Evolutionary conservation across 2,329 filamentous ascomycete species (phyloP), one percentile per base, ranked within the genome.

Genomic region (Chalaropsis ovoidea): DNA sequence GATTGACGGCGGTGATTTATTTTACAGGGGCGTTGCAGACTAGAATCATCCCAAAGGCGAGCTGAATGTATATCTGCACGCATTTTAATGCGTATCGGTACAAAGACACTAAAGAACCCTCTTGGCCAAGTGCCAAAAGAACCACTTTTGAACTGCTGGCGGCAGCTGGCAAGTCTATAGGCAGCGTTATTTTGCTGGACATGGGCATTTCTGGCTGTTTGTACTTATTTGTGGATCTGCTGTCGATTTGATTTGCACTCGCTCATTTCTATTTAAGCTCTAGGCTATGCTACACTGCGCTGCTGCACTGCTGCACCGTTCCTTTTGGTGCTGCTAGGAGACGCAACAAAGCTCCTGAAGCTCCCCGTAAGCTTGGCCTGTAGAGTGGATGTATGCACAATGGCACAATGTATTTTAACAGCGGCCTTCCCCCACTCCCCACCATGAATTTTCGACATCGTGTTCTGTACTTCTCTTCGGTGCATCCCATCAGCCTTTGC

Each of bases 391-490:
- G 6, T 2, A 6, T 6, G 6, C 3, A 31, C 31, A 31, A 31
- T 31, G 31, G 42, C 42, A 43, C 42, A 43, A 31, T 3, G 54
- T 65, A 65, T 54, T 61, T 65, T 42, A 65, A 61, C 39, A n/a
- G 43, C 54, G 13, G 15, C 19, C 58, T 49, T 61, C 45, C 41
- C 49, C 41, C 24, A 56, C 42, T 49, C 6, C 2, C 52, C 24
- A 56, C 52, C 22, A 31, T 19, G 52, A 35, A 56, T 22, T 56
- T 56, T 56, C 27, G 27, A 31, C 52, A 11, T 56, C 13, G 52
- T n/a, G 52, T 35, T 56, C 27, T 56, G 1, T n/a, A 10, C 47
- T n/a, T 58, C n/a, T 10, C 15, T 52, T 65, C 42, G n/a, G 19
- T 24, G 17, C 63, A 60, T 8, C 6, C 27, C 60, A 19, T 63